Conservation (phyloP, 2,329 filamentous ascomycete genomes). For the Ophiostoma triangulosporum region DNA sequence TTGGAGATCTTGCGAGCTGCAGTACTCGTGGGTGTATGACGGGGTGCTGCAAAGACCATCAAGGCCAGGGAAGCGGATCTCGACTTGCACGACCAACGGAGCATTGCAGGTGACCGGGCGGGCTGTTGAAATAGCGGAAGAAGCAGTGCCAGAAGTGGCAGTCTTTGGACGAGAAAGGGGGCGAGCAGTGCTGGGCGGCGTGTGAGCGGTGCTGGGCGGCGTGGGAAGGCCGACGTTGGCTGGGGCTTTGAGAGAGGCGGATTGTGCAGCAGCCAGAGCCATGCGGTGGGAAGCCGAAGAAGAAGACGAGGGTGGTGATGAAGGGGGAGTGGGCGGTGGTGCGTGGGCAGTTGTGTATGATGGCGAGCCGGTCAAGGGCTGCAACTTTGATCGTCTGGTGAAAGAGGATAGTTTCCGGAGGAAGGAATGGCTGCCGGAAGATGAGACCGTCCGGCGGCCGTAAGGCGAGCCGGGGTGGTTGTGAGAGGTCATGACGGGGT, state of each 20-base stretch:
- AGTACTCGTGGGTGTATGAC: conserved; percentile 31
- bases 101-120: not conserved
- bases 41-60: not conserved
- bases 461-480: conserved; percentile 3
- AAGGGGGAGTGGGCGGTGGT: not conserved
- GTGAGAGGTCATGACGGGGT: conserved; percentile 1
- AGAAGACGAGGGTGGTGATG: not conserved
- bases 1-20: conserved; percentile 29
- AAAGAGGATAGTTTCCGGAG: conserved; percentile 6
- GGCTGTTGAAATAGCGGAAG: not conserved
- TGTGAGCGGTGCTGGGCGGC: not conserved
- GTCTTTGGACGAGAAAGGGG: not conserved
- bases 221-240: conserved; percentile 2
- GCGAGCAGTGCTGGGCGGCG: not conserved
- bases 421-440: conserved; percentile 6
- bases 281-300: not conserved
- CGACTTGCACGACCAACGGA: conserved; percentile 11
- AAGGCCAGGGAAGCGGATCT: conserved; percentile 12
- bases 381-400: not conserved
- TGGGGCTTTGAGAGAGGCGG: conserved; percentile 2
- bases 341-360: not conserved
- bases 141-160: not conserved
- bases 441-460: conserved; percentile 1
- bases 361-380: not conserved
- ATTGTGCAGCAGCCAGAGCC: conserved; percentile 5